Conservation (phyloP, 148 eudicot species). For the Chenopodium album region DNA sequence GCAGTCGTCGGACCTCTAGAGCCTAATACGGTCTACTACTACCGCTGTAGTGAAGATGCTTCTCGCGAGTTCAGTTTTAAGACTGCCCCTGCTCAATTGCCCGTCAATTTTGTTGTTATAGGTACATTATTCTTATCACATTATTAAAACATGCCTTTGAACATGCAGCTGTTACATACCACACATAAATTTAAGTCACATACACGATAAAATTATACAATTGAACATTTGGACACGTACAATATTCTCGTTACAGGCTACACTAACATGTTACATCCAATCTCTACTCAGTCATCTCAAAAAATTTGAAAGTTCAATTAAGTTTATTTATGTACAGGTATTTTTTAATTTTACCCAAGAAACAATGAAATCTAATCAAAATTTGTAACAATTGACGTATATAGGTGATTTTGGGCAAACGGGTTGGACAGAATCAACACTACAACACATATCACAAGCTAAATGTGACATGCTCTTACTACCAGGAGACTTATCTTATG, state of each 20-base stretch:
- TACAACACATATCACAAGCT: conserved; percentile 53
- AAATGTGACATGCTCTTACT: conserved; percentile 58
- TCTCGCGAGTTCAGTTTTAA: conserved; percentile 52
- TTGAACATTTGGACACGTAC: too few relatives aligned
- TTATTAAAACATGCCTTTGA: background rate
- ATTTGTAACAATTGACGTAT: background rate
- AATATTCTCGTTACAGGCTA: too few relatives aligned
- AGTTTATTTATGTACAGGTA: too few relatives aligned
- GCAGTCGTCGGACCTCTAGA: conserved; percentile 55
- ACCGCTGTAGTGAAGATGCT: conserved; percentile 43
- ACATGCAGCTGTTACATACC: background rate
- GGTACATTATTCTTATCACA: conserved; percentile 32
- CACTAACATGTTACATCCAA: too few relatives aligned
- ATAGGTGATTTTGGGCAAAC: conserved; percentile 90
- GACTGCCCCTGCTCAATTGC: conserved; percentile 58
- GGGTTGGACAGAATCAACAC: conserved; percentile 57
- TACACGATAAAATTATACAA: background rate
- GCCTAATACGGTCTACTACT: conserved; percentile 53
- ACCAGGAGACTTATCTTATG: conserved; percentile 80
- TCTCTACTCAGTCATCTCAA: too few relatives aligned
- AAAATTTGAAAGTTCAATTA: too few relatives aligned
- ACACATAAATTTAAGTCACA: background rate
- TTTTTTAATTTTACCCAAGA: background rate
- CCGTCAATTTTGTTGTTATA: conserved; percentile 54
- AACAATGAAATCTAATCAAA: background rate